Percentiles rank a stretch among this genome's conserved stretches.
These are phyloP conservation scores for Geranomyces michiganensis DNA, from an alignment of 192 early-diverging fungal genomes.

Conservation along the genomic window DNA sequence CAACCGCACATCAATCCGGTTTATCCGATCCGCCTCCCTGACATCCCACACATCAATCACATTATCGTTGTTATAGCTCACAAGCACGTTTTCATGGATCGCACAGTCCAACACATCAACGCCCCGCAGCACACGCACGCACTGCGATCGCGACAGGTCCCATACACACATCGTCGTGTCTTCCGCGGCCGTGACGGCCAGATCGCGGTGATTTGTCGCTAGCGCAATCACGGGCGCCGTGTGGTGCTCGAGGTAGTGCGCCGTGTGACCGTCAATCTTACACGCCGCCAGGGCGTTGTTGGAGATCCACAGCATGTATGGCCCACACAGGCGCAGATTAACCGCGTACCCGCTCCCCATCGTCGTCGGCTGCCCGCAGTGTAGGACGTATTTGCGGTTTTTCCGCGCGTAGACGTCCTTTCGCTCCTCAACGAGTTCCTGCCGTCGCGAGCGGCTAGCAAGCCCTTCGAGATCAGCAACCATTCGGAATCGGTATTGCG, in stretches of 20 bases:
- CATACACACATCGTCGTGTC: conserved; percentile 39
- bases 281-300: conserved; percentile 30
- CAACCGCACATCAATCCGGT: conserved; percentile 25
- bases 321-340: conserved; percentile 41
- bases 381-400: conserved; percentile 31
- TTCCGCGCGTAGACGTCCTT: conserved; percentile 8
- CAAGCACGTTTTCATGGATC: conserved; percentile 29
- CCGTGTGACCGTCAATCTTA: conserved; percentile 30
- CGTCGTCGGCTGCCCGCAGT: conserved; percentile 42
- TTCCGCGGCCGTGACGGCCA: conserved; percentile 37
- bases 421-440: conserved; percentile 30
- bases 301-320: conserved; percentile 38
- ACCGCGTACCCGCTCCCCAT: conserved; percentile 46
- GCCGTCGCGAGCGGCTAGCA: conserved; percentile 12
- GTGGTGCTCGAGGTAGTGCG: conserved; percentile 30
- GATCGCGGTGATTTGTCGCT: conserved; percentile 36
- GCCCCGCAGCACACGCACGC: conserved; percentile 17
- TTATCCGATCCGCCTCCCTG: not conserved
- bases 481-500: conserved; percentile 36
- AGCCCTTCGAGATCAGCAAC: conserved; percentile 27
- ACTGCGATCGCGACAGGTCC: conserved; percentile 21
- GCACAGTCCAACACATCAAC: conserved; percentile 41
- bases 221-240: conserved; percentile 34
- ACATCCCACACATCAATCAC: conserved; percentile 34
- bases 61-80: conserved; percentile 41